Percentiles rank a stretch among this genome's conserved stretches.
Evolutionary conservation across 441 rosid genomes (phyloP).

Genomic region (Theobroma grandiflorum): DNA sequence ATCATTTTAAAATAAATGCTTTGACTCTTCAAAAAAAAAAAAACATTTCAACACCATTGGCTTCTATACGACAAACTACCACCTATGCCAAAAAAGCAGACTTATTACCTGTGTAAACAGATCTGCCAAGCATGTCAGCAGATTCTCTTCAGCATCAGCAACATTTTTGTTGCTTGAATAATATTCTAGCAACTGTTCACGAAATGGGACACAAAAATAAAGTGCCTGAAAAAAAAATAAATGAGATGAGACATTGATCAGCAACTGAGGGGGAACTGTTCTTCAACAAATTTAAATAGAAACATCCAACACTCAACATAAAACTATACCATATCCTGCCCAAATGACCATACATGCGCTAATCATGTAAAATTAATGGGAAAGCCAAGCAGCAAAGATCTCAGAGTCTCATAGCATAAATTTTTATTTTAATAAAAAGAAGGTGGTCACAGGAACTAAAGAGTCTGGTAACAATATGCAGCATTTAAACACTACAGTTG

Average conservation of each 20-base stretch:
- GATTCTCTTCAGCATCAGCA: constrained; percentile 92
- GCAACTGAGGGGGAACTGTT: neutral
- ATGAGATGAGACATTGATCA: neutral
- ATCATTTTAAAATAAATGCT: neutral
- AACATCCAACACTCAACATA: neutral
- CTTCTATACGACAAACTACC: neutral
- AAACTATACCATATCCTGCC: neutral
- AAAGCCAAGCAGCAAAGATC: neutral
- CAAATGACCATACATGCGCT: constrained; percentile 6
- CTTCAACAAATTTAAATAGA: neutral
- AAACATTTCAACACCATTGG: neutral
- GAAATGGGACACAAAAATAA: constrained; percentile 97
- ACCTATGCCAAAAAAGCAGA: neutral
- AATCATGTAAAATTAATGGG: neutral
- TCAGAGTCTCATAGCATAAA: neutral
- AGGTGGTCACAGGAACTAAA: neutral
- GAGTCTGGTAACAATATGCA: neutral
- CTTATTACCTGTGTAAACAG: constrained; percentile 82
- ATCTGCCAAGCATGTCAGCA: constrained; percentile 95
- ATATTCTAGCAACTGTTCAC: constrained; percentile 93
- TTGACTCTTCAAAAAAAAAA: neutral
- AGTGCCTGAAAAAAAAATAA: constrained; percentile 73
- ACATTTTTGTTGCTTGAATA: constrained; percentile 70
- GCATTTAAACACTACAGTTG: neutral
- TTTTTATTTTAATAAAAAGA: neutral